Conservation (phyloP, 352 stramenopile genomes). For the Lagenidium sp. region DNA sequence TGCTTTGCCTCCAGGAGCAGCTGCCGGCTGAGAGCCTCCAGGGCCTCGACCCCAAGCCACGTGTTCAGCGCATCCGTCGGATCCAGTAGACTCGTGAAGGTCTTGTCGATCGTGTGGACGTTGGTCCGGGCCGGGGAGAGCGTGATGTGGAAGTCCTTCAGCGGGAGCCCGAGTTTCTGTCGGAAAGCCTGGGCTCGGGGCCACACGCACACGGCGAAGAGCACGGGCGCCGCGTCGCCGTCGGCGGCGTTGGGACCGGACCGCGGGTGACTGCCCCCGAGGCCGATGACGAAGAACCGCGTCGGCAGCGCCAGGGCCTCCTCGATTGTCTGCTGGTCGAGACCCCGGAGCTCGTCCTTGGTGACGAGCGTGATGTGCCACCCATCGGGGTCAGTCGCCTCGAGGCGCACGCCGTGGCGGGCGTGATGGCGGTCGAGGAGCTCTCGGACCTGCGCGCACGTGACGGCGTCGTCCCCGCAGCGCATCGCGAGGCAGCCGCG, state of each 20-base stretch:
- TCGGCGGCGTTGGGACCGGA: slow-evolving; percentile 36
- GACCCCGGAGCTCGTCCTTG: slow-evolving; percentile 30
- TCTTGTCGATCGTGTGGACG: slow-evolving; percentile 44
- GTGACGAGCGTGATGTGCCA: slow-evolving; percentile 56
- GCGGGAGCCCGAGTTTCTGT: slow-evolving; percentile 21
- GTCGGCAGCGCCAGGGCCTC: slow-evolving; percentile 15
- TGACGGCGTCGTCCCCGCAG: not conserved
- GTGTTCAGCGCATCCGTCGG: slow-evolving; percentile 1
- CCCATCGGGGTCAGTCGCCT: slow-evolving; percentile 2
- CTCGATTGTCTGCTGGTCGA: slow-evolving; percentile 16
- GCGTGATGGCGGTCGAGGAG: slow-evolving; percentile 6
- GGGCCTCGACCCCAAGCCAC: slow-evolving; percentile 16
- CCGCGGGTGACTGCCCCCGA: slow-evolving; percentile 15
- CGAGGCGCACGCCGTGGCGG: not conserved
- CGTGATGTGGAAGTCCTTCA: slow-evolving; percentile 48
- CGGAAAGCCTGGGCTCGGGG: slow-evolving; percentile 37
- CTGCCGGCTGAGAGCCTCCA: slow-evolving; percentile 16
- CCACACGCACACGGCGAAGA: slow-evolving; percentile 58
- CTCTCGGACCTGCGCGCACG: not conserved
- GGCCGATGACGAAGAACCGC: slow-evolving; percentile 29
- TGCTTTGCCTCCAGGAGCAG: slow-evolving; percentile 11
- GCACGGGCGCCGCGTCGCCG: slow-evolving; percentile 12
- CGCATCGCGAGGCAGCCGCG: slow-evolving; percentile 13
- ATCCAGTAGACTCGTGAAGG: slow-evolving; percentile 10
- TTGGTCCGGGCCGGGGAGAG: slow-evolving; percentile 31